phyloP scores from a whole-genome alignment of 176 grass and related monocot species.

The Zea mays region DNA sequence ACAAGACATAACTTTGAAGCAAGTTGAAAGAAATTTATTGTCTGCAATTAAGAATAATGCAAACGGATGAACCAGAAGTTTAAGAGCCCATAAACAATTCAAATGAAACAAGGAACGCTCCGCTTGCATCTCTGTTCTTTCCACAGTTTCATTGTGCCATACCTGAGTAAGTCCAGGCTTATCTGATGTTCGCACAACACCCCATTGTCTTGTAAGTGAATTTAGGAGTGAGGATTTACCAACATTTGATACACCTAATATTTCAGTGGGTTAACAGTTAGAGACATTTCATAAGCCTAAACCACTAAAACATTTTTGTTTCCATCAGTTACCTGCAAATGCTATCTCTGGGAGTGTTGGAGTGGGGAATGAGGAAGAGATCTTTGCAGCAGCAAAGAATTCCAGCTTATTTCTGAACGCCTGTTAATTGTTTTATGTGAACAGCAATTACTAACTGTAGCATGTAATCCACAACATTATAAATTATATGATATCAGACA shows the following conservation, averaged over 20 bases:
- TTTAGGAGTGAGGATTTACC: conserved; percentile 90
- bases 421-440: conserved; percentile 45
- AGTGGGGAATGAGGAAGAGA: conserved; percentile 85
- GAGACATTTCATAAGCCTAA: not conserved
- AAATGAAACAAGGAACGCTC: conserved; percentile 7
- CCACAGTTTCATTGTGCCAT: not conserved
- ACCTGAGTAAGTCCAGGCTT: conserved; percentile 98
- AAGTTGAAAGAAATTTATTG: conserved; percentile 89
- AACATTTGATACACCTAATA: conserved; percentile 89
- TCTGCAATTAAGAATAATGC: conserved; percentile 48
- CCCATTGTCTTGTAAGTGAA: conserved; percentile 97
- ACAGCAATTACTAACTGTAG: not conserved
- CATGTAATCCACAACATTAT: conserved; percentile 6
- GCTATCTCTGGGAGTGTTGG: conserved; percentile 88
- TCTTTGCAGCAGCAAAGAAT: conserved; percentile 88
- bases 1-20: conserved; percentile 83
- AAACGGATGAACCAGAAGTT: not conserved
- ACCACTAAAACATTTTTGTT: not conserved
- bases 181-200: conserved; percentile 92
- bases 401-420: conserved; percentile 93
- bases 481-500: no score
- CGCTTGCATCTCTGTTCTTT: not conserved
- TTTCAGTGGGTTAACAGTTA: conserved; percentile 22
- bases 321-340: conserved; percentile 73
- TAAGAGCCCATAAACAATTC: conserved; percentile 3